Base-by-base conservation (phyloP, 2,329 filamentous ascomycete species). In the Cladosporium sp. region DNA sequence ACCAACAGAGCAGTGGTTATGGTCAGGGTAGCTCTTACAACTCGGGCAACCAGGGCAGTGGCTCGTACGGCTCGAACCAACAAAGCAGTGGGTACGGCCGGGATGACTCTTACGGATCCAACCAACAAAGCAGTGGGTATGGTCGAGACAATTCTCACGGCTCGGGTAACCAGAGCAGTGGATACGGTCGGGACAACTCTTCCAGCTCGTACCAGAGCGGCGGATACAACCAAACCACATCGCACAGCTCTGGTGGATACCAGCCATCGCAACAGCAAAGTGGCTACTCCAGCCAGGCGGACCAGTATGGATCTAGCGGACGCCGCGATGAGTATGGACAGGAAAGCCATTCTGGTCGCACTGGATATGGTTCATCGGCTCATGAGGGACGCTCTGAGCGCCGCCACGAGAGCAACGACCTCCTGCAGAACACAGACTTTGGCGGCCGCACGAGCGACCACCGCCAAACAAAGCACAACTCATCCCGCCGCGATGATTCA, bases 11-110 rank as follows among this genome's bases (percentile, higher is more conserved):
- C 70, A 80, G 85, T 66, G 82, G 82, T 38, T 84, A 87, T 52
- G 82, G 84, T 47, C 78, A 85, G 7, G 86, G 90, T 65, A 87
- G 87, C 26, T 87, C 86, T 7, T 86, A 88, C 76, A 86, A 83
- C 4, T 30, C 57, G 15, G 34, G 57, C 36, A 14, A 15, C 24
- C 73, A 85, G 38, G 82, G 82, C 69, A 80, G 85, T 65, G 87
- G 87, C 28, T 87, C 86, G 7, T 86, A 88, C 76, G 86, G 83
- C 4, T 83, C 89, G 72, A 24, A 34, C 69, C 69, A 84, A 70
- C 80, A 82, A 63, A 82, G 82, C 70, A 85, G 85, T 14, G 84
- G 84, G 12, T 86, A 90, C 62, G 81, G 83, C 21, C 72, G 67
- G 66, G 67, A 66, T n/a, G 59, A 38, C 47, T 59, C 57, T 12